Conservation (phyloP, 2,329 filamentous ascomycete species). For the Aspergillus sp. region DNA sequence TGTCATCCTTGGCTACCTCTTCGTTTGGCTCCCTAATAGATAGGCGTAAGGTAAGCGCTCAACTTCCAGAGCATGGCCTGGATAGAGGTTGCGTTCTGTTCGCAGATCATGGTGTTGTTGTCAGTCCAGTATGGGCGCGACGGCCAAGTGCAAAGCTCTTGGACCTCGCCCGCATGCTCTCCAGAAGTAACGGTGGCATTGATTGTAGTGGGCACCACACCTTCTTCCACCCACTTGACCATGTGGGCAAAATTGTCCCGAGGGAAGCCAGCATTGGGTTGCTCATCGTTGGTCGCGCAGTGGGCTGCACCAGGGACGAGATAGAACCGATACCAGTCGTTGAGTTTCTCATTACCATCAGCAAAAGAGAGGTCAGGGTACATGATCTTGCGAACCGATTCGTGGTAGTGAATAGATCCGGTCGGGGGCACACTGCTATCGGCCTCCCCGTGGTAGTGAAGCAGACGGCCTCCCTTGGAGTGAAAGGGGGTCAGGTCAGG, state of each 20-base stretch:
- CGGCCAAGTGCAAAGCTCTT: background rate
- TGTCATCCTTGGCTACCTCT: no score
- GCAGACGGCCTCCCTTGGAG: background rate
- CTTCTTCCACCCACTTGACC: background rate
- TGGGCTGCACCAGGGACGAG: background rate
- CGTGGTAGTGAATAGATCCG: background rate
- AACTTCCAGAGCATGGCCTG: background rate
- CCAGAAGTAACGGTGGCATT: background rate
- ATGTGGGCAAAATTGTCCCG: background rate
- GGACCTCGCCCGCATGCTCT: background rate
- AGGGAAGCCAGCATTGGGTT: slow-evolving; percentile 1
- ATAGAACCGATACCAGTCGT: background rate
- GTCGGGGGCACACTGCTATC: background rate
- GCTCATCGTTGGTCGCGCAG: slow-evolving; percentile 1
- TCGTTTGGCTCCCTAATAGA: no score
- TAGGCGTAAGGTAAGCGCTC: no score
- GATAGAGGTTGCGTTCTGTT: background rate
- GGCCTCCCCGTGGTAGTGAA: background rate
- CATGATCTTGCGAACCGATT: slow-evolving; percentile 2
- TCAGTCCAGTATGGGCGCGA: slow-evolving; percentile 1
- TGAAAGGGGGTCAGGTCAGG: background rate
- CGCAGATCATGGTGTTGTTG: background rate
- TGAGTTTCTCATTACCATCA: background rate
- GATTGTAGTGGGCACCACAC: background rate
- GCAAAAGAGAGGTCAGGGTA: background rate